phyloP scores from a whole-genome alignment of 371 early-diverging fungal species.

The Mortierella sp. region DNA sequence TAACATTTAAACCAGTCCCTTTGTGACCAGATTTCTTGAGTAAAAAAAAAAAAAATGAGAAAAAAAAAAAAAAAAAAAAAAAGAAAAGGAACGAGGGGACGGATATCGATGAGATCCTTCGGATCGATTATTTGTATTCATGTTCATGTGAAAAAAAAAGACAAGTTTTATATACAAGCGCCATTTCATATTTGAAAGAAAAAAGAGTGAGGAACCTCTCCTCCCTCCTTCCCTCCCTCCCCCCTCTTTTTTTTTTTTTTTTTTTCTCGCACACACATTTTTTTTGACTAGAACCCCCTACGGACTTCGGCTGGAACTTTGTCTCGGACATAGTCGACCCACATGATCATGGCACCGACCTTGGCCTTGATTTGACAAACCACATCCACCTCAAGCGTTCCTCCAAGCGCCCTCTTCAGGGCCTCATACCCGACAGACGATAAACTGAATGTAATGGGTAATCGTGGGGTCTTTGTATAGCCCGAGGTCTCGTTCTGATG shows the following conservation, averaged over 20 bases:
- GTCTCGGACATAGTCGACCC: constrained; percentile 46
- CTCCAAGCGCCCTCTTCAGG: constrained; percentile 46
- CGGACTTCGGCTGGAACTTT: constrained; percentile 36
- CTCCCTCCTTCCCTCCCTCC: background rate
- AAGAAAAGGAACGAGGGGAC: background rate
- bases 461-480: constrained; percentile 41
- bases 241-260: background rate
- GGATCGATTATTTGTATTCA: too few relatives aligned
- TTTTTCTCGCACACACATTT: too few relatives aligned
- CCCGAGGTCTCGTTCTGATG: constrained; percentile 45
- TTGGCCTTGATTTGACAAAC: constrained; percentile 48
- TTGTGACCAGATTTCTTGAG: too few relatives aligned
- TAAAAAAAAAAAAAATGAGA: too few relatives aligned
- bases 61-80: background rate
- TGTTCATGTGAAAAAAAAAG: background rate
- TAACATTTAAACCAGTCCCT: too few relatives aligned
- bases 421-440: constrained; percentile 49
- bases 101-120: background rate
- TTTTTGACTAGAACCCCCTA: constrained; percentile 23
- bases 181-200: too few relatives aligned
- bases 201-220: too few relatives aligned
- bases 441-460: constrained; percentile 40
- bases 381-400: constrained; percentile 44
- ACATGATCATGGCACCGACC: constrained; percentile 45
- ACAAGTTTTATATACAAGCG: background rate